Base-by-base conservation (phyloP, 2,329 filamentous ascomycete genomes). In the Ascochyta fabae region DNA sequence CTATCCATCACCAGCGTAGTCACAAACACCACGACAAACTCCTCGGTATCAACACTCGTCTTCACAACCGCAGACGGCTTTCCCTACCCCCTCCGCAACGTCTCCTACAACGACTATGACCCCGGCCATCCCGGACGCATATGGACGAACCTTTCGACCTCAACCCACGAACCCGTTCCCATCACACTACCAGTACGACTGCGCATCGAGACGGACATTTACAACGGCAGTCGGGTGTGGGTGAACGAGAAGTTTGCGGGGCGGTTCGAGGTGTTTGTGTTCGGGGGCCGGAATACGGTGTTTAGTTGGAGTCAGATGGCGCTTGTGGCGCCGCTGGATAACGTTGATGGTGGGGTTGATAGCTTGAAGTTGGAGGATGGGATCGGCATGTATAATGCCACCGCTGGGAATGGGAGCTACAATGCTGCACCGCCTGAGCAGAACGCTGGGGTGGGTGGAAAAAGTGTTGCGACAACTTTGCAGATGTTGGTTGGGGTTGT, bases 281-380 rank as follows among this genome's bases (percentile, higher is more conserved):
- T 77, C 59, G 82, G 82, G 0, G 83, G 83, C 2, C 75, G 74
- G 29, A 84, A 85, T 52, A 78, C 74, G 7, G 54, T 78, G 43
- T 81, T 83, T 42, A 83, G 80, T 29, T 84, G 82, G 83, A 83
- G 78, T 56, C 82, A 83, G 65, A 85, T 84, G 82, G 81, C 82
- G 1, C 79, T 84, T 62, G 82, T 83, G 12, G 82, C 81, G 8
- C 81, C 81, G 0, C 52, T 84, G 34, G 73, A 81, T 7, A 55
- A 39, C 1, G 44, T 75, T 3, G 49, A 65, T 12, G 75, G 76
- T 1, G 73, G 68, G 0, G 48, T 76, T 24, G 58, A 69, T 5
- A 43, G 36, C 8, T 29, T 56, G 7, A 51, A 29, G 19, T n/a
- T 56, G 19, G 22, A 59, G 57, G 19, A 36, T 60, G 49, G 58